phyloP scores from a whole-genome alignment of 805 yeast genomes.

The Lipomyces yamadae region DNA sequence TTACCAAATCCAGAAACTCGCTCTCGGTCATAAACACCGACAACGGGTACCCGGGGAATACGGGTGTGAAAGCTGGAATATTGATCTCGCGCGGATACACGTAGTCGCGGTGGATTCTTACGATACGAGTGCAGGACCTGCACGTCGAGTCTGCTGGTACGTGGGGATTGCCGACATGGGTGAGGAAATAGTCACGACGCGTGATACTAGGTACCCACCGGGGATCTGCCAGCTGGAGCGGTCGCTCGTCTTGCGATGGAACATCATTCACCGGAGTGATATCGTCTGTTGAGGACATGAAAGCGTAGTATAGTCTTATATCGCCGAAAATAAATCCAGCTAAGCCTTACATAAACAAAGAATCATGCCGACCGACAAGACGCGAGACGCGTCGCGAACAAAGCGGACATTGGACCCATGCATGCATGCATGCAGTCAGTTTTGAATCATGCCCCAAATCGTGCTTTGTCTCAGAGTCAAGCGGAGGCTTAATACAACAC shows the following conservation, averaged over 20 bases:
- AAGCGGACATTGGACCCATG: too few species aligned
- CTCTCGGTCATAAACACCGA: slow-evolving; percentile 15
- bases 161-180: slow-evolving; percentile 13
- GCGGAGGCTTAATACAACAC: too few species aligned
- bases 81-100: not conserved
- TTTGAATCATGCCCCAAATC: too few species aligned
- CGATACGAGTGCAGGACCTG: slow-evolving; percentile 13
- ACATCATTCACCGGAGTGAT: not conserved
- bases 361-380: too few species aligned
- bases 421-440: too few species aligned
- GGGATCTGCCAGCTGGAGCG: slow-evolving; percentile 16
- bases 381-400: too few species aligned
- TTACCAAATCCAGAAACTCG: slow-evolving; percentile 18
- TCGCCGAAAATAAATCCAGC: too few species aligned
- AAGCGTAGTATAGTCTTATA: too few species aligned
- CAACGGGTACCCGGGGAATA: slow-evolving; percentile 20
- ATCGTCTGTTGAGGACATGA: not conserved
- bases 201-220: slow-evolving; percentile 20
- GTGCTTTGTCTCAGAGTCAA: too few species aligned
- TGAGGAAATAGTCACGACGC: slow-evolving; percentile 16
- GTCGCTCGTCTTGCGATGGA: slow-evolving; percentile 8
- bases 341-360: too few species aligned
- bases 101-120: slow-evolving; percentile 20
- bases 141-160: slow-evolving; percentile 7
- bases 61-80: slow-evolving; percentile 10